Base-by-base conservation (phyloP, 805 yeast species). In the Hanseniaspora hatyaiensis region DNA sequence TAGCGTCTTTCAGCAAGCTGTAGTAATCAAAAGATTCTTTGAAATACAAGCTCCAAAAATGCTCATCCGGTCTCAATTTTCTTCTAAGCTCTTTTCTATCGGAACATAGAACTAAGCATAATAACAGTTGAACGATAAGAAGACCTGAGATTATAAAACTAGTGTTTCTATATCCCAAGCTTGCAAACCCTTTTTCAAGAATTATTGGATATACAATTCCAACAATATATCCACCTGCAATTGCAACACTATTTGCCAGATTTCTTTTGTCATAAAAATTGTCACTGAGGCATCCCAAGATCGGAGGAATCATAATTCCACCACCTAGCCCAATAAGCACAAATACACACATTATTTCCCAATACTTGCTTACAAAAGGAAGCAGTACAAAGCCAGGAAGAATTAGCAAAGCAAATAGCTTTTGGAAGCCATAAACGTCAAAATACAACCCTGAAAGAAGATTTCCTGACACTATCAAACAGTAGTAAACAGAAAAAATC, bases 151-250 rank as follows among this genome's bases (percentile, higher is more conserved):
- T 58, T 5, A 71, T 65, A 31, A 84, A 61, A 50, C 77, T 69
- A 1, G 82, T 69, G 82, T 83, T 78, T 1, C 65, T 69, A 57
- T 67, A 80, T 1, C 85, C 83, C n/a, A 73, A 59, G 12, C 58
- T 56, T 1, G 63, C 57, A 52, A 73, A 72, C 43, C 75, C 57
- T 11, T 65, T 57, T 49, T 71, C 63, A 50, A 78, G 59, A 58
- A 75, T 61, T 32, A 78, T 59, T 1, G 86, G 83, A 57, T 75
- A 73, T 4, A 77, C 56, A 9, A 78, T 66, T 3, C 86, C 87
- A 1, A 85, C 86, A 6, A 77, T 60, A 3, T 82, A 74, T 1
- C 83, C 83, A 2, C 85, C 86, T 8, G 76, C 62, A 48, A 80
- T 74, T 3, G 80, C 79, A 3, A 78, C 53, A 0, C 85, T 83